Base-by-base conservation (phyloP, 2,329 filamentous ascomycete species). In the Neophaeococcomyces aloes region DNA sequence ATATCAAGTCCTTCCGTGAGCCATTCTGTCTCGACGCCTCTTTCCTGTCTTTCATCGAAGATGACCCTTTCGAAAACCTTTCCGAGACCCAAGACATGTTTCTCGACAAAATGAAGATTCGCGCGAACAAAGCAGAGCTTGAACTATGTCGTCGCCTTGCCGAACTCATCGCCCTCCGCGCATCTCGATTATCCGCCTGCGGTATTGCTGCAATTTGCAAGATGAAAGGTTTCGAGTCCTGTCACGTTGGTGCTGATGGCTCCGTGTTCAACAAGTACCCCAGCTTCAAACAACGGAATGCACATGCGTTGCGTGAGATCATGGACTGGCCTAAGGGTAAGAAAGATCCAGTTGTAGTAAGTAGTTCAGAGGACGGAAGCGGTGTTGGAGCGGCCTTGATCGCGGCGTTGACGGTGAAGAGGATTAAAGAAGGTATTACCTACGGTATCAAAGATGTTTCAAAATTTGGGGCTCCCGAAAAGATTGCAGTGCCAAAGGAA, bases 261-360 rank as follows among this genome's bases (percentile, higher is more conserved):
- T 94, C 86, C 14, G 89, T 98, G 43, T 98, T 98, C 72, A 95
- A 94, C 75, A 96, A 96, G 65, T 98, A 98, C 68, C 91, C 91
- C 10, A 84, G 94, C 68, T 98, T 98, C 77, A 95, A 95, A 74
- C 78, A 80, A 46, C 83, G 91, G 43, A 88, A 89, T 44, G 89
- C 91, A 11, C 74, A 81, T 62, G 91, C 91, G 21, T 76, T 98
- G 42, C 80, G 86, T 44, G 91, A 98, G 71, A 95, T 98, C 53
- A 78, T 98, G 29, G 89, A 94, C 70, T 96, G 89, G 88, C 78
- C 83, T 2, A 78, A 75, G 44, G 62, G 72, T 38, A 81, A 80
- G 63, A 82, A 87, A 61, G 87, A 96, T 58, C 88, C 87, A 6
- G 75, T 98, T 43, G 81, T 88, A 68, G 79, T 96, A 53, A 65